Evolutionary conservation across 495 filamentous ascomycete genomes (phyloP).

Genomic region (Lasiosphaeris hirsuta): DNA sequence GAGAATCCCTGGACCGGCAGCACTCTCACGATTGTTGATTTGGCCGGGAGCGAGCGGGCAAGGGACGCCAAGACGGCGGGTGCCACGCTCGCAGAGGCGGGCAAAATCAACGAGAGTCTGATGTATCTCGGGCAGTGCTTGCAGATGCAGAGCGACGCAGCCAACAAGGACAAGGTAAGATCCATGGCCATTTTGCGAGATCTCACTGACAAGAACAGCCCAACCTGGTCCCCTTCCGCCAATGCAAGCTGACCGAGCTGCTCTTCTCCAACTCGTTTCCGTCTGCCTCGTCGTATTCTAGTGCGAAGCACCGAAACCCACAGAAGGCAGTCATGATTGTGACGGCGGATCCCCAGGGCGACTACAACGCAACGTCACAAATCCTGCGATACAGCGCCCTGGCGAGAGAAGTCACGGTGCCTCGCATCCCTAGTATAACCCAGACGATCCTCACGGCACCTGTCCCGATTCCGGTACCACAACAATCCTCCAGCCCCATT

Average conservation of each 20-base stretch:
- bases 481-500: slow-evolving; percentile 31
- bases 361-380: slow-evolving; percentile 95
- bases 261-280: slow-evolving; percentile 95
- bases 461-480: slow-evolving; percentile 20
- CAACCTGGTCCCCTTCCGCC: slow-evolving; percentile 83
- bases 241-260: slow-evolving; percentile 95
- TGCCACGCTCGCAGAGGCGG: slow-evolving; percentile 87
- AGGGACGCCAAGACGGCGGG: slow-evolving; percentile 91
- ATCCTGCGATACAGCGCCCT: slow-evolving; percentile 94
- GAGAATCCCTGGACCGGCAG: slow-evolving; percentile 70
- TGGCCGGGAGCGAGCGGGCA: slow-evolving; percentile 91
- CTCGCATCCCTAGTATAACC: slow-evolving; percentile 74
- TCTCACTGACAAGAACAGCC: slow-evolving; percentile 47
- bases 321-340: slow-evolving; percentile 96
- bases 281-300: slow-evolving; percentile 51
- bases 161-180: slow-evolving; percentile 68
- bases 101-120: slow-evolving; percentile 94
- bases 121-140: slow-evolving; percentile 98
- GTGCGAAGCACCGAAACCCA: slow-evolving; percentile 46
- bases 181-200: not conserved
- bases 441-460: slow-evolving; percentile 36
- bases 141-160: slow-evolving; percentile 86
- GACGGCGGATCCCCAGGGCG: slow-evolving; percentile 87
- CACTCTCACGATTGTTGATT: slow-evolving; percentile 83
- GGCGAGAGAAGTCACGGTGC: slow-evolving; percentile 89